Base-by-base conservation (phyloP, 306 rosid genomes). In the Echinosophora koreensis region DNA sequence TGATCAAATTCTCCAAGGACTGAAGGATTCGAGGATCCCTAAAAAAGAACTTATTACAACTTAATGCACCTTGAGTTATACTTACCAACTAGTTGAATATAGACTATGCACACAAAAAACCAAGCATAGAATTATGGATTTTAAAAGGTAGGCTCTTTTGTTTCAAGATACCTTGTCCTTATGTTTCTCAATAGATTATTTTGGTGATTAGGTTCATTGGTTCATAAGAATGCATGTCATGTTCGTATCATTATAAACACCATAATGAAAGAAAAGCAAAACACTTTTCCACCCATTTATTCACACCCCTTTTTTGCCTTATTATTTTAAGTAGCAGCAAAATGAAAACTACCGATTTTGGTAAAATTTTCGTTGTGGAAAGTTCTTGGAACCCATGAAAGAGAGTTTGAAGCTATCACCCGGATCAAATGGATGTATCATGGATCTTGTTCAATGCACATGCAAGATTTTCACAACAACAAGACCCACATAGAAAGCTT, bases 401-500 rank as follows among this genome's bases (percentile, higher is more conserved):
- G 35, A 63, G 52, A 73, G 66, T 30, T 73, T 51, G 66, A 71
- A 81, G 69, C 46, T 35, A 8, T 66, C 54, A 68, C 76, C 76
- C 59, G 71, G 9, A 71, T 41, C 70, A 60, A 57, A 80, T 73
- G 69, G 85, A 76, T 74, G 61, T 74, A 32, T 76, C 78, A 8
- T 72, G 47, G 66, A 54, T 72, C 50, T 63, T 76, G 72, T 79
- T 79, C 87, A 64, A 63, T 64, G 84, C 77, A 71, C 62, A 78
- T 66, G 83, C 85, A 76, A 27, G 61, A 75, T 80, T 78, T 75
- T 52, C 18, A 73, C 72, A 76, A 41, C n/a, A 64, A 71, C n/a
- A 64, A 71, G 77, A 44, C 88, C 88, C 86, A 87, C 86, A 28
- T n/a, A 13, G 17, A 61, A 75, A 57, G 70, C 69, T 77, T 68